Base-by-base conservation (phyloP, 1,139 yeast genomes). In the Sugiyamaella paludigena region DNA sequence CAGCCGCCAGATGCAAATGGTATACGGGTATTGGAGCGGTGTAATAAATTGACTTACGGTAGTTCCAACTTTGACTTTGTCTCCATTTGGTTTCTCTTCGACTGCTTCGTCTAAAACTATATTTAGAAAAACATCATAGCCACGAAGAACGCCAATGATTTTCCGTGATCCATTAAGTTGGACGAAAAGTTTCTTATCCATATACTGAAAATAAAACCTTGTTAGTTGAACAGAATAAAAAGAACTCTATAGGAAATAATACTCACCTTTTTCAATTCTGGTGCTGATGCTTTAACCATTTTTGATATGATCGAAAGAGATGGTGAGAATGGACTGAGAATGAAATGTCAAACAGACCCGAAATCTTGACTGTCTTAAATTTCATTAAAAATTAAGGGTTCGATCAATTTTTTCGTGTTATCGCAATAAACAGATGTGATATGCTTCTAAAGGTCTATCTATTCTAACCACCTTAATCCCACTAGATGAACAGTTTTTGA, bases 111-210 rank as follows among this genome's bases (percentile, higher is more conserved):
- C 87, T 31, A 87, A 65, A 1, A 88, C 89, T 31, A 87, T 70
- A 63, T 87, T 87, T 60, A 87, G 67, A 63, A 86, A 87, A 61
- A 79, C 82, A 63, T 87, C 96, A 64, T 81, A 87, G 9, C 96
- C 96, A 62, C 86, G 74, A 50, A 87, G 74, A 7, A 79, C 77
- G 1, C 96, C 96, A 3, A 78, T 75, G 7, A 87, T 81, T 56
- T 78, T 81, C 50, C 95, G 75, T 13, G 85, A 71, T 7, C 95
- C 92, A 64, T 86, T 86, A 52, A 88, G 73, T 61, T 83, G 87
- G 24, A 87, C 72, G 11, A 80, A 72, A 34, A 87, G 75, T 64
- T 80, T 78, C 68, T 85, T 85, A 65, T 85, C 91, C 81, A 86
- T 77, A 64, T 87, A 87, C 86, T 48, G 13, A 7, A 32, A 15